phyloP scores from a whole-genome alignment of 2,329 filamentous ascomycete species.

The Penicillium digitatum region DNA sequence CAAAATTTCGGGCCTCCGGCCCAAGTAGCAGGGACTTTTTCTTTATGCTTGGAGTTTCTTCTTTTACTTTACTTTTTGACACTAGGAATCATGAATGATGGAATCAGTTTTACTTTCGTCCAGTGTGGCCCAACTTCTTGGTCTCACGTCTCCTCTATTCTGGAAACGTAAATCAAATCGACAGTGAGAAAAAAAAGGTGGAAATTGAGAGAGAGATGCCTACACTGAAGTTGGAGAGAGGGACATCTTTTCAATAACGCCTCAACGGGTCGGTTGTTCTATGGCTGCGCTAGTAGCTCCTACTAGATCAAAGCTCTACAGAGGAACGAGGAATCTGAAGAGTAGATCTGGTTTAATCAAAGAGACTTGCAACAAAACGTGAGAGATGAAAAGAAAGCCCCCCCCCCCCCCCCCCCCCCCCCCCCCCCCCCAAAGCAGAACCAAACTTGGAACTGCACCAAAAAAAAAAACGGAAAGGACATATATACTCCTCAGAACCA shows the following conservation, averaged over 20 bases:
- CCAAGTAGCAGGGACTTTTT: conserved; percentile 4
- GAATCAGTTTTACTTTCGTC: conserved; percentile 6
- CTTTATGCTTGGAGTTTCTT: conserved; percentile 7
- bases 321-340: background rate
- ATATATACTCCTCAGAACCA: conserved; percentile 1
- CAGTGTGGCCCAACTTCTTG: background rate
- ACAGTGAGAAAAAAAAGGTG: too few relatives aligned
- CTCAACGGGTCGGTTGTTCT: background rate
- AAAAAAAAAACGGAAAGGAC: background rate
- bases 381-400: background rate
- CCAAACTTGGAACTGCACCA: background rate
- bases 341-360: background rate
- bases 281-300: too few relatives aligned
- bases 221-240: background rate
- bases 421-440: background rate
- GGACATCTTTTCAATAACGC: background rate
- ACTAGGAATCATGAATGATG: conserved; percentile 22
- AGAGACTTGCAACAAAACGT: background rate
- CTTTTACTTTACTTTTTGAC: conserved; percentile 8
- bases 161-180: background rate
- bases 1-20: conserved; percentile 8
- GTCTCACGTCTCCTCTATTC: background rate
- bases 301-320: background rate
- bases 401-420: background rate
- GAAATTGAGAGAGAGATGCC: background rate